These are phyloP conservation scores for Ogataea neopini DNA, from an alignment of 805 yeast genomes.

Conservation along the genomic window DNA sequence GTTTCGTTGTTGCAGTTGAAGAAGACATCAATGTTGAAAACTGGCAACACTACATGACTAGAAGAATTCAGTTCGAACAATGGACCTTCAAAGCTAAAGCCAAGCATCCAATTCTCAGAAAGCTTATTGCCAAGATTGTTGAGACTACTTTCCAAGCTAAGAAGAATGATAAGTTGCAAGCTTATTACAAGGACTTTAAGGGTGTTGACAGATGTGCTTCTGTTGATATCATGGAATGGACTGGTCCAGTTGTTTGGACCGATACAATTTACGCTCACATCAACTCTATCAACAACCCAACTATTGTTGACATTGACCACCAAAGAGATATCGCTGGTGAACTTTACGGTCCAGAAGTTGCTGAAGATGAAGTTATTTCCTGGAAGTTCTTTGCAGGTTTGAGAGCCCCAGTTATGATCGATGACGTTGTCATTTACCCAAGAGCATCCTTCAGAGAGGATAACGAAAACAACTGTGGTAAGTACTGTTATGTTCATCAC, in stretches of 20 bases:
- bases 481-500: slow-evolving; percentile 36
- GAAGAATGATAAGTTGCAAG: slow-evolving; percentile 36
- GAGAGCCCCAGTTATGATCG: slow-evolving; percentile 36
- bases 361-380: slow-evolving; percentile 29
- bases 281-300: slow-evolving; percentile 42
- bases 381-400: slow-evolving; percentile 38
- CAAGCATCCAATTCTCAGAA: slow-evolving; percentile 60
- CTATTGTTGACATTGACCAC: slow-evolving; percentile 36
- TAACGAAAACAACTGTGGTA: slow-evolving; percentile 36
- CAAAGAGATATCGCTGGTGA: slow-evolving; percentile 32
- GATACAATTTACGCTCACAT: slow-evolving; percentile 68
- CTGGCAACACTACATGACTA: slow-evolving; percentile 52
- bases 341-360: slow-evolving; percentile 35
- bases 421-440: slow-evolving; percentile 38
- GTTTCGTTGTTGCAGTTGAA: slow-evolving; percentile 57
- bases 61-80: slow-evolving; percentile 63
- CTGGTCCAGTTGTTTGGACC: slow-evolving; percentile 81
- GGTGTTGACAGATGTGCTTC: slow-evolving; percentile 39
- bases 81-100: slow-evolving; percentile 62
- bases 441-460: slow-evolving; percentile 37
- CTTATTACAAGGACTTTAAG: slow-evolving; percentile 38
- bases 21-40: slow-evolving; percentile 52
- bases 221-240: slow-evolving; percentile 66
- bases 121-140: slow-evolving; percentile 52
- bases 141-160: slow-evolving; percentile 47